Evolutionary conservation across 148 eudicot genomes (phyloP), one percentile per base, ranked within the genome.

Genomic region (Rhododendron williamsianum): DNA sequence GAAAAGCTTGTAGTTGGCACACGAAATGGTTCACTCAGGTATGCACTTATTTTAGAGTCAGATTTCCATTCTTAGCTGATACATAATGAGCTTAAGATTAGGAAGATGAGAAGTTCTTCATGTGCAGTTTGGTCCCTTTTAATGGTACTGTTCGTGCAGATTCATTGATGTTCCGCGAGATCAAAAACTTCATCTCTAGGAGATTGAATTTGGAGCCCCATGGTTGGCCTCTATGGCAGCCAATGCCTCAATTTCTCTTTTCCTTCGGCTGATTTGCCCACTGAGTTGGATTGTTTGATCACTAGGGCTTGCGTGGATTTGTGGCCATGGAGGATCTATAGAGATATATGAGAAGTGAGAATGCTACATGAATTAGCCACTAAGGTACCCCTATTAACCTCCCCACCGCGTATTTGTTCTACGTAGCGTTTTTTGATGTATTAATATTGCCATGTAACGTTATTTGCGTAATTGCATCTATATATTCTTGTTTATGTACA

Each of bases 11-110:
- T 95, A 65, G 96, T 91, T 86, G 99, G 99, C 80, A 94, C 98
- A 41, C 98, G 99, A 86, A 93, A 92, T 91, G 98, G 98, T 84
- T 93, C 96, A 86, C 92, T 97, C 87, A 95, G 99, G 99, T 97
- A 93, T 30, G 30, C 30, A 30, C 30, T 30, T 30, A 30, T 30
- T 30, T 85, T 41, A 41, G 46, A 27, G 23, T 36, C 36, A 58
- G 45, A 67, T 78, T 79, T 77, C 4, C 35, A 65, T 84, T 65
- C 35, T 46, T n/a, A 25, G 80, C 18, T 76, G 80, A 48, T 9
- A 15, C 54, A 45, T 9, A 27, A 63, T 9, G 71, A 27, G 74
- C 35, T 16, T 4, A 65, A 83, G n/a, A 8, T 51, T 1, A 72
- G 18, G 10, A 27, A 33, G 71, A 43, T 76, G 9, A 23, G 56